Evolutionary conservation across 129 eudicot species (phyloP).

Genomic region (Chrysanthemum lavandulifolium): DNA sequence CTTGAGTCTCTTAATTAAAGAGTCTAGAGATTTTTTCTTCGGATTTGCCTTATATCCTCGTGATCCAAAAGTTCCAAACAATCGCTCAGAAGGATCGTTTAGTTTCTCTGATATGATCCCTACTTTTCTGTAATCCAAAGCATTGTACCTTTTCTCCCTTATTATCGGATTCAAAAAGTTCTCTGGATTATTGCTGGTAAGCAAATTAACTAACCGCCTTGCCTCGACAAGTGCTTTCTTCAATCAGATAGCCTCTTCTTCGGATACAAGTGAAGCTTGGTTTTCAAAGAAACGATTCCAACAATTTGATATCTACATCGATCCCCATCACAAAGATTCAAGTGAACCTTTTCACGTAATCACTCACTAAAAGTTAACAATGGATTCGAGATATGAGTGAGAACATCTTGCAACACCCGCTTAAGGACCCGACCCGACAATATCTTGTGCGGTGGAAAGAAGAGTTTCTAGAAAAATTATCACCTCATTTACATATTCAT

Average conservation of each 20-base stretch:
- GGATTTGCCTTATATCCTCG: conserved; percentile 89
- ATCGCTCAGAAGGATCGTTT: conserved; percentile 86
- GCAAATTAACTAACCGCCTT: conserved; percentile 41
- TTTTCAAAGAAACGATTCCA: conserved; percentile 95
- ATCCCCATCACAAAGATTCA: conserved; percentile 86
- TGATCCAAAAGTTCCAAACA: conserved; percentile 84
- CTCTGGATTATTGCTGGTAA: conserved; percentile 91
- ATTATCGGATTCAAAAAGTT: conserved; percentile 89
- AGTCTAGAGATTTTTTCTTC: conserved; percentile 85
- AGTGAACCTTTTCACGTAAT: conserved; percentile 77
- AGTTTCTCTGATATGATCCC: conserved; percentile 81
- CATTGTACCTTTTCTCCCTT: conserved; percentile 83
- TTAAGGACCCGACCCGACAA: conserved; percentile 77
- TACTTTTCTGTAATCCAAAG: conserved; percentile 89
- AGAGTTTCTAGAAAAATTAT: too few species aligned
- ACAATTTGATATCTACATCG: conserved; percentile 66
- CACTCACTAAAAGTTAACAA: conserved; percentile 75
- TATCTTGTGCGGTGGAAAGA: too few species aligned
- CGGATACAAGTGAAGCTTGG: conserved; percentile 15
- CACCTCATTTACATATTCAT: conserved; percentile 55
- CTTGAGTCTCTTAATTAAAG: conserved; percentile 88
- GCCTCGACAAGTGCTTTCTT: too few species aligned
- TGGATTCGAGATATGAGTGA: conserved; percentile 77
- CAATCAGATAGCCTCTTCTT: too few species aligned
- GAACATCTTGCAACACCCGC: conserved; percentile 85